These are phyloP conservation scores for Wickerhamiella kazuoi DNA, from an alignment of 805 yeast species.

Conservation along the genomic window DNA sequence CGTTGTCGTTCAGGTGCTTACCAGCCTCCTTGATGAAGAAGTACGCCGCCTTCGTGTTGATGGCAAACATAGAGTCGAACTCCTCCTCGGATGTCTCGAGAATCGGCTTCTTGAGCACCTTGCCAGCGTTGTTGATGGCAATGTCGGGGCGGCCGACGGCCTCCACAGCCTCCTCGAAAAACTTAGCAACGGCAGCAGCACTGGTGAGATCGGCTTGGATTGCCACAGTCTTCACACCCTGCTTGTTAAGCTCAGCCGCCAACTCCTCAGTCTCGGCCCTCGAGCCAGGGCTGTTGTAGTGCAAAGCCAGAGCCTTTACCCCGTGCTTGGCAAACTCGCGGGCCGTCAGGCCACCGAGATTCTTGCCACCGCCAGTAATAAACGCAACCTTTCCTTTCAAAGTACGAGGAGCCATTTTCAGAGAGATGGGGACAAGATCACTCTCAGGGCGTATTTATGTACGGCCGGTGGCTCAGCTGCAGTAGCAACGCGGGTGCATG, in stretches of 20 bases:
- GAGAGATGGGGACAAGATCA: too few relatives aligned
- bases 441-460: too few relatives aligned
- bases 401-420: neutral
- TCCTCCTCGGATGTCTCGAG: constrained; percentile 36
- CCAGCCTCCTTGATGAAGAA: constrained; percentile 43
- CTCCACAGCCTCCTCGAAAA: constrained; percentile 30
- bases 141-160: constrained; percentile 37
- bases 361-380: constrained; percentile 46
- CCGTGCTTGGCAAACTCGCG: constrained; percentile 38
- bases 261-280: constrained; percentile 23
- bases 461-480: too few relatives aligned
- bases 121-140: constrained; percentile 54
- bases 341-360: constrained; percentile 38
- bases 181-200: constrained; percentile 26
- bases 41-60: constrained; percentile 44
- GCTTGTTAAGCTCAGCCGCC: constrained; percentile 22
- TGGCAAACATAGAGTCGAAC: constrained; percentile 33
- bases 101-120: constrained; percentile 44
- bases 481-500: too few relatives aligned
- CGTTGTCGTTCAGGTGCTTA: constrained; percentile 31
- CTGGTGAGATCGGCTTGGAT: constrained; percentile 28
- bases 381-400: constrained; percentile 31
- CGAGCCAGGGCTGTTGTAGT: constrained; percentile 33
- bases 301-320: constrained; percentile 32
- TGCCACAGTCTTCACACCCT: constrained; percentile 27